Base-by-base conservation (phyloP, 805 yeast genomes). In the Deakozyma indianensis region DNA sequence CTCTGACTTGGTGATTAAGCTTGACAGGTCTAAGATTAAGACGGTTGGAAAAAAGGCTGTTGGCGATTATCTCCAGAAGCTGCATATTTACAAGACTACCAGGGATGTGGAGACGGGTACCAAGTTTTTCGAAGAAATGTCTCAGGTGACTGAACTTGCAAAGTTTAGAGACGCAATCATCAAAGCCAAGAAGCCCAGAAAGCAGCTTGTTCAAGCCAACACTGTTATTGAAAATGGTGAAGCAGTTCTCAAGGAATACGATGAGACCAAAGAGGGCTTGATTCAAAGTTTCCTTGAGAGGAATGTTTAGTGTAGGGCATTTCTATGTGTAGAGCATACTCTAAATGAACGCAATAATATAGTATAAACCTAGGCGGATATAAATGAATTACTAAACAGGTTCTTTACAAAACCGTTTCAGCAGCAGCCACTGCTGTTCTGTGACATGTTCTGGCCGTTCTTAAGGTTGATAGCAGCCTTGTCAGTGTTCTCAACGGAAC, bases 201-300 rank as follows among this genome's bases (percentile, higher is more conserved):
- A 78, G 61, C 94, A 84, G 60, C 74, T 80, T 53, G 77, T 86
- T 47, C 96, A 86, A 63, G 84, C 87, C 23, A 86, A 86, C 63
- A 81, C 94, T 5, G 53, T 64, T 22, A 50, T 75, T 41, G 51
- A 51, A 15, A 70, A 62, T 3, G 69, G 62, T 5, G 52, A 54
- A 42, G 77, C 80, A 25, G 69, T 63, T 35, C 68, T 85, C n/a
- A 70, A 68, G 47, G 94, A 83, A 57, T 86, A 86, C 55, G 79
- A 75, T 23, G 90, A 83, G 58, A 69, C 78, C 11, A 78, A 77
- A 52, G 66, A 68, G 28, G 95, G 94, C 23, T 72, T 86, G 82
- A 81, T 86, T 56, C 74, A 79, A 62, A 79, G 88, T 54, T 86
- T 80, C 63, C 69, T 63, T 28, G 88, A 83, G 50, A 69, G 86